Percentiles rank a stretch among this genome's conserved stretches.
Conservation (phyloP, 2,329 filamentous ascomycete species). For the Trichoderma sp. region DNA sequence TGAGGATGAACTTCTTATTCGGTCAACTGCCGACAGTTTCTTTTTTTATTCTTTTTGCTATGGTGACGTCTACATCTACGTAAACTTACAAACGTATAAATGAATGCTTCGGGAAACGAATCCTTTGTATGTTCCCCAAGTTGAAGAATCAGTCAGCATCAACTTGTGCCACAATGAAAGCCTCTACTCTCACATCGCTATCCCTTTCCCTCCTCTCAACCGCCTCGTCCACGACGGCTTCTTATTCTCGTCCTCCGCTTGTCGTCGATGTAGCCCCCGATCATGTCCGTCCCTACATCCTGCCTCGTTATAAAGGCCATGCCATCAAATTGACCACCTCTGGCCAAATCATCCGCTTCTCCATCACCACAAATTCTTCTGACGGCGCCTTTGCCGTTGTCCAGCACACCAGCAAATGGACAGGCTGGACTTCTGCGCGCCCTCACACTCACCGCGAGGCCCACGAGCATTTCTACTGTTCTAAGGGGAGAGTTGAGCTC, state of each 20-base stretch:
- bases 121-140: neutral
- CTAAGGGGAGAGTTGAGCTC: constrained; percentile 27
- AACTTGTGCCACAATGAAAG: neutral
- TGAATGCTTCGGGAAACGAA: neutral
- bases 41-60: neutral
- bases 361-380: constrained; percentile 28
- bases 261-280: constrained; percentile 27
- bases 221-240: neutral
- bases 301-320: constrained; percentile 28
- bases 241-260: constrained; percentile 1
- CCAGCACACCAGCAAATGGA: constrained; percentile 27
- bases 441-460: constrained; percentile 25
- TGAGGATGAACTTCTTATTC: neutral
- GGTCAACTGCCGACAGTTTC: neutral
- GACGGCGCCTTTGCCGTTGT: constrained; percentile 28
- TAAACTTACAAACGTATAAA: neutral
- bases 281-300: constrained; percentile 29
- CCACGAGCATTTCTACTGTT: constrained; percentile 30
- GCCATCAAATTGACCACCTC: constrained; percentile 27
- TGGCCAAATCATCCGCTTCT: constrained; percentile 28
- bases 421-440: constrained; percentile 23
- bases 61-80: neutral
- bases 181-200: neutral
- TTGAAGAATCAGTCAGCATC: neutral
- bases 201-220: neutral